Conservation (phyloP, 352 stramenopile genomes). For the Globisporangium rhizosaccharum region DNA sequence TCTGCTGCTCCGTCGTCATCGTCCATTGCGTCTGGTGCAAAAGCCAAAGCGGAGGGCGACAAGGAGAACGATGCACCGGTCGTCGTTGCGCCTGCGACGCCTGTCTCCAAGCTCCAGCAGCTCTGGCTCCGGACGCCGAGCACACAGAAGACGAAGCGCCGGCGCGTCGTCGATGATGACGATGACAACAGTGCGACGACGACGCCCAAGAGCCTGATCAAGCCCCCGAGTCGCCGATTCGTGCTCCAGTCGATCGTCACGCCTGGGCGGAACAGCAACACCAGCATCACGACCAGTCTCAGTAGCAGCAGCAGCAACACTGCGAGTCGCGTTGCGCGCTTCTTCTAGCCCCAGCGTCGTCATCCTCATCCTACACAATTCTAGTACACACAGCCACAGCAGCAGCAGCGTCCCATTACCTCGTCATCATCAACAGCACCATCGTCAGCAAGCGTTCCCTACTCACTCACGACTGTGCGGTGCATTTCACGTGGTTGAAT, state of each 20-base stretch:
- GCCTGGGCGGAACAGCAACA: background rate
- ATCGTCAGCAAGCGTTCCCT: too few species aligned
- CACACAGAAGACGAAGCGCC: constrained; percentile 1
- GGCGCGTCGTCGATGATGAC: background rate
- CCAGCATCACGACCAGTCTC: background rate
- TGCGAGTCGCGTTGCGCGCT: background rate
- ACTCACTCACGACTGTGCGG: too few species aligned
- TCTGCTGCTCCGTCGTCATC: background rate
- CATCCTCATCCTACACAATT: background rate
- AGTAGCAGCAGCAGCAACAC: background rate
- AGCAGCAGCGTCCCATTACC: background rate
- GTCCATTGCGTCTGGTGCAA: background rate
- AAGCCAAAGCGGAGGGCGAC: background rate
- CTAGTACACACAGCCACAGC: background rate
- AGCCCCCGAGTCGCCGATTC: background rate
- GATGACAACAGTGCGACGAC: background rate
- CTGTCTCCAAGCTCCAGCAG: constrained; percentile 9
- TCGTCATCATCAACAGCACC: too few species aligned
- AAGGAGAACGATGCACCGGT: constrained; percentile 18
- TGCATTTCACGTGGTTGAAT: too few species aligned
- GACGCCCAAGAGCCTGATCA: constrained; percentile 1
- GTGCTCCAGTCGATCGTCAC: constrained; percentile 2
- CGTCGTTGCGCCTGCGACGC: background rate
- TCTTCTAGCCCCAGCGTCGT: background rate
- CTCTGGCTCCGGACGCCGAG: constrained; percentile 5